Percentiles rank a stretch among this genome's conserved stretches.
These are phyloP conservation scores for Musa itinerans DNA, from an alignment of 176 grass and related monocot genomes.

Conservation along the genomic window DNA sequence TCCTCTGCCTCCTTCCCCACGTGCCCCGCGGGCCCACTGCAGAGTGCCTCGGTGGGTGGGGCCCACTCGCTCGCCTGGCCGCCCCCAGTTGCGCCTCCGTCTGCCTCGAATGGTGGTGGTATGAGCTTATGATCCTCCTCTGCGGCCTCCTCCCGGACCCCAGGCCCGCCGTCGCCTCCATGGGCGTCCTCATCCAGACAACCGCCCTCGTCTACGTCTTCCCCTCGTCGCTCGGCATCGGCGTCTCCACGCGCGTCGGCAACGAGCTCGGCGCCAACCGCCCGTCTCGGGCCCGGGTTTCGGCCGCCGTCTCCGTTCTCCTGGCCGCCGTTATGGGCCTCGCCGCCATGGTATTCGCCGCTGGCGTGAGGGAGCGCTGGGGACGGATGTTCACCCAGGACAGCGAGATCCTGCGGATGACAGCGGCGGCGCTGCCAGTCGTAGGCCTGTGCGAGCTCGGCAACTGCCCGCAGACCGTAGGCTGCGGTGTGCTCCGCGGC, in stretches of 20 bases:
- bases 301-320: neutral
- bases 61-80: neutral
- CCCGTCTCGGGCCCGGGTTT: neutral
- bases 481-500: slow-evolving; percentile 3
- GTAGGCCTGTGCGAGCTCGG: slow-evolving; percentile 8
- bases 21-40: slow-evolving; percentile 17
- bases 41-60: slow-evolving; percentile 64
- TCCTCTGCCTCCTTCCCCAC: slow-evolving; percentile 30
- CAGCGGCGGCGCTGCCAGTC: slow-evolving; percentile 2
- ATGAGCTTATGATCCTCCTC: slow-evolving; percentile 2
- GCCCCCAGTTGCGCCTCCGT: slow-evolving; percentile 4
- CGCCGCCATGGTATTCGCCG: neutral
- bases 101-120: slow-evolving; percentile 13
- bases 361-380: neutral
- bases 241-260: slow-evolving; percentile 2
- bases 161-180: slow-evolving; percentile 3
- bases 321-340: neutral
- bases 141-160: slow-evolving; percentile 1
- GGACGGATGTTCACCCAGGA: slow-evolving; percentile 6
- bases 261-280: slow-evolving; percentile 11
- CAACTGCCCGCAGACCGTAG: slow-evolving; percentile 7
- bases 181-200: slow-evolving; percentile 4
- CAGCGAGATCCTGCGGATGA: neutral
- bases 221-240: neutral
- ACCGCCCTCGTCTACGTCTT: slow-evolving; percentile 2